phyloP scores from a whole-genome alignment of 169 alveolate genomes.

The Neospora caninum region DNA sequence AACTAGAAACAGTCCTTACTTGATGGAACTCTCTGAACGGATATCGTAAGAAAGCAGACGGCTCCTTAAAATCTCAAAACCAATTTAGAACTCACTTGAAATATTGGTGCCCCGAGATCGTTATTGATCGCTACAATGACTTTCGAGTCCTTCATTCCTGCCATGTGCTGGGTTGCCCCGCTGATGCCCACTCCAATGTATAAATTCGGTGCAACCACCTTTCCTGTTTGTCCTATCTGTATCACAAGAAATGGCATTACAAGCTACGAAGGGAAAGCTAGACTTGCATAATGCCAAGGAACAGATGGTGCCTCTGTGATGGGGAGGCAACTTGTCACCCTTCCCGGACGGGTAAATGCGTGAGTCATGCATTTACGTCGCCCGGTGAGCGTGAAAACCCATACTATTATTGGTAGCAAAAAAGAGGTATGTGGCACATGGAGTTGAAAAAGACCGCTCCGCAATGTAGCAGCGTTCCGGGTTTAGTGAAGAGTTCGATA shows the following conservation, averaged over 20 bases:
- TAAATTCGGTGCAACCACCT: conserved; percentile 90
- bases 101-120: conserved; percentile 88
- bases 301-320: neutral
- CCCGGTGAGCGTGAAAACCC: too few relatives aligned
- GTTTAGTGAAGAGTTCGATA: too few relatives aligned
- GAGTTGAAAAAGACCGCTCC: too few relatives aligned
- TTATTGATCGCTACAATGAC: conserved; percentile 90
- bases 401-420: too few relatives aligned
- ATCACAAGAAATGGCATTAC: neutral
- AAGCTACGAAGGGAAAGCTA: neutral
- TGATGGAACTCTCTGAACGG: too few relatives aligned
- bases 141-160: conserved; percentile 87
- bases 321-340: neutral
- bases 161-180: conserved; percentile 91
- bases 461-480: too few relatives aligned
- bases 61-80: neutral
- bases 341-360: neutral
- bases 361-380: too few relatives aligned
- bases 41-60: neutral
- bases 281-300: neutral
- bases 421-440: too few relatives aligned
- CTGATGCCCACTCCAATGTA: conserved; percentile 90
- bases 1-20: too few relatives aligned
- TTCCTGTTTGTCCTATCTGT: conserved; percentile 92
- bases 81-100: conserved; percentile 59